Base-by-base conservation (phyloP, 2,329 filamentous ascomycete genomes). In the Penicillium digitatum region DNA sequence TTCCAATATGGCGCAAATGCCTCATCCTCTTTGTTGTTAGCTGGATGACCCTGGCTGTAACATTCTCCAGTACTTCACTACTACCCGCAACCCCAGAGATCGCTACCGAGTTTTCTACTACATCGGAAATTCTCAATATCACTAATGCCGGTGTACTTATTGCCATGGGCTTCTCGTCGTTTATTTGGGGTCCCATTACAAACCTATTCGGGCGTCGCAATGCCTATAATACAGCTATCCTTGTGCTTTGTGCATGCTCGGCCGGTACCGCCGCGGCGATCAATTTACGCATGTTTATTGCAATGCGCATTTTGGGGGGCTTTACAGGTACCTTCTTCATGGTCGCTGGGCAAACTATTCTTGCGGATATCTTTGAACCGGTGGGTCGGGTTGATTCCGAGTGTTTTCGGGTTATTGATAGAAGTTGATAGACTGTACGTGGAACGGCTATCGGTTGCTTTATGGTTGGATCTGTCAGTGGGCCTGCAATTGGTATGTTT, bases 381-480 rank as follows among this genome's bases (percentile, higher is more conserved):
- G 72, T 74, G 49, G 5, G 59, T 49, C 26, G 3, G 11, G 10
- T 16, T 37, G 12, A 9, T 52, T 44, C 12, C 5, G 4, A 2
- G 20, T 27, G 18, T 42, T 12, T 14, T n/a, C 16, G 18, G 22
- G 11, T 42, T 57, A 32, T 22, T 57, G 24, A 52, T 24, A 43
- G 50, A n/a, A 42, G 11, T 39, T 27, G 26, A 6, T 54, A 74
- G 68, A 62, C 66, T 31, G 72, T 78, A 57, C 54, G 73, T 39
- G 76, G 75, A n/a, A 77, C 72, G 2, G 76, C 76, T 4, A 70
- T 73, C 2, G 76, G 74, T 0, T 76, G 74, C 57, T 75, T 78
- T 51, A 72, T 78, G 66, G 66, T 69, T 32, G 76, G 76, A 6
- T 73, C 70, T 2, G 74, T 78, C 10, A 65, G 69, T 46, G 76